phyloP scores from a whole-genome alignment of 2,329 filamentous ascomycete species.

The Dactylella cylindrospora region DNA sequence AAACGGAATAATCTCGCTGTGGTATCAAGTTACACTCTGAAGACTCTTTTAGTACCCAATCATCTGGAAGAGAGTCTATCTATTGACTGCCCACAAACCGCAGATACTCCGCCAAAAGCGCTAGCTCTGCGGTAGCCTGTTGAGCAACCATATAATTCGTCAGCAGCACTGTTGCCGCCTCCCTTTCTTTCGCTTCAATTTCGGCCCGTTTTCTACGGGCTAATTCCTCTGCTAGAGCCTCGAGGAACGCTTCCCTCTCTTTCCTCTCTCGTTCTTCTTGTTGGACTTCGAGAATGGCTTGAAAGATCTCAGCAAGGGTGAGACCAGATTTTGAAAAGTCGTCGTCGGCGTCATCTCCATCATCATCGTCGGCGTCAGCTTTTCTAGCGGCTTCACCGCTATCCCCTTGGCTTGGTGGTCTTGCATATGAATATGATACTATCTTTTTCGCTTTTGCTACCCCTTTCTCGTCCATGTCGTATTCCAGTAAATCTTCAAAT shows the following conservation, averaged over 20 bases:
- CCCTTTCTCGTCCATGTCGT: too few relatives aligned
- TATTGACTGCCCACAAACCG: slow-evolving; percentile 17
- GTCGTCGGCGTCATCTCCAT: too few relatives aligned
- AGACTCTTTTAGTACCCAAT: too few relatives aligned
- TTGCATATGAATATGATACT: too few relatives aligned
- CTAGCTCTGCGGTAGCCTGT: slow-evolving; percentile 32
- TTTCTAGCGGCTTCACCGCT: too few relatives aligned
- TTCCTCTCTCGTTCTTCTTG: slow-evolving; percentile 33
- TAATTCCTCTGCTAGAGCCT: slow-evolving; percentile 32
- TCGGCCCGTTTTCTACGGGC: slow-evolving; percentile 22
- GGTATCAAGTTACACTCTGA: too few relatives aligned
- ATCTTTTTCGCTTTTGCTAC: too few relatives aligned
- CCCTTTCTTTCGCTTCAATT: slow-evolving; percentile 37
- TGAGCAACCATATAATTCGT: slow-evolving; percentile 40
- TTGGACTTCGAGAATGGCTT: slow-evolving; percentile 28
- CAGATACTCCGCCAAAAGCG: slow-evolving; percentile 32
- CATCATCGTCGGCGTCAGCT: too few relatives aligned
- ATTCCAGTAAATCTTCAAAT: slow-evolving; percentile 37
- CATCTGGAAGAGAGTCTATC: too few relatives aligned
- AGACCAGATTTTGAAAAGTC: too few relatives aligned
- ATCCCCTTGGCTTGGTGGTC: too few relatives aligned
- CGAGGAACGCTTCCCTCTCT: slow-evolving; percentile 33
- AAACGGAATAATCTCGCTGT: too few relatives aligned
- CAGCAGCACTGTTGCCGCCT: slow-evolving; percentile 27
- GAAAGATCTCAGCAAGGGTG: slow-evolving; percentile 31